phyloP scores from a whole-genome alignment of 257 asterid species.

The Coffea canephora region DNA sequence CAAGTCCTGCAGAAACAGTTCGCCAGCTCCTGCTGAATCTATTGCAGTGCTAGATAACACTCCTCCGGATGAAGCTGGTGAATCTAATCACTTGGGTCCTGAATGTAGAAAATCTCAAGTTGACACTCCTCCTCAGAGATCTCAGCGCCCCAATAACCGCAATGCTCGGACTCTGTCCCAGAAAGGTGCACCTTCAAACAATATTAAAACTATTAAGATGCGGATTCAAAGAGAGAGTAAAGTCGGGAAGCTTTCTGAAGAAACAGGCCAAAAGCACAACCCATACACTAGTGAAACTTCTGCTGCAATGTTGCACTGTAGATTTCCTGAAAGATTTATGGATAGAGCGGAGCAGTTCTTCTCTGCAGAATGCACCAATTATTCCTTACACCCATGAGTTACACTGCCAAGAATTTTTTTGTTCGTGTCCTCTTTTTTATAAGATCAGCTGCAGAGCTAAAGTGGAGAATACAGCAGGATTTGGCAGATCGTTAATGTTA shows the following conservation, averaged over 20 bases:
- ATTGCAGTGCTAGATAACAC: conserved; percentile 22
- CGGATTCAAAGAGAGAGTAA: conserved; percentile 64
- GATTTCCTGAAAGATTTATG: conserved; percentile 69
- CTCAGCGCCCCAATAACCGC: conserved; percentile 37
- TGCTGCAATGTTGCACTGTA: conserved; percentile 57
- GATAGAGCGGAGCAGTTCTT: conserved; percentile 79
- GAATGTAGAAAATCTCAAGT: conserved; percentile 49
- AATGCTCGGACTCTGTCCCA: conserved; percentile 45
- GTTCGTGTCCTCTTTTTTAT: neutral
- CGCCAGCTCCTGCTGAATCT: conserved; percentile 7
- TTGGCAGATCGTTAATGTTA: neutral
- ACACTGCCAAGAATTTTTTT: neutral
- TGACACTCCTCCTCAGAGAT: conserved; percentile 48
- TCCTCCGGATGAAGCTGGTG: conserved; percentile 43
- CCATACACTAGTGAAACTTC: conserved; percentile 39
- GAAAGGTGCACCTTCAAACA: conserved; percentile 29
- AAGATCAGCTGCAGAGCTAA: neutral
- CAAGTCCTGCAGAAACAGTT: conserved; percentile 59
- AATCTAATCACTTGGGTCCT: conserved; percentile 32
- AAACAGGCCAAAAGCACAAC: conserved; percentile 35
- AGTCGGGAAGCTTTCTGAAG: conserved; percentile 54
- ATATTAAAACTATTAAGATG: conserved; percentile 35
- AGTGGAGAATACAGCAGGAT: neutral
- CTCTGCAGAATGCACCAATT: conserved; percentile 33
- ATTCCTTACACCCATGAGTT: neutral